Evolutionary conservation across 441 rosid genomes (phyloP), one percentile per base, ranked within the genome.

Genomic region (Raphanus hybrid): DNA sequence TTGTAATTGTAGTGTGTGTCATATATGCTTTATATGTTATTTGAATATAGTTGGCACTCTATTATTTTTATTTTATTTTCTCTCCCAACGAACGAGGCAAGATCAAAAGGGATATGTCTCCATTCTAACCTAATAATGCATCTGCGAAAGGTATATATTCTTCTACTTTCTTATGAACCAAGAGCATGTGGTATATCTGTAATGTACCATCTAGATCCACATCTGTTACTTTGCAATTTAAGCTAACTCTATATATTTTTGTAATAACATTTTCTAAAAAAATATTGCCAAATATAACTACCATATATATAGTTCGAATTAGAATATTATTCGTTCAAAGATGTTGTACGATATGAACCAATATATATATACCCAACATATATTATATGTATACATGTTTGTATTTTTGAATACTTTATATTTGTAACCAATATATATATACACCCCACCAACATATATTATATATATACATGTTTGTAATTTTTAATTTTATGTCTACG

Each of bases 221-320:
- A 69, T 74, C 82, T 74, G 75, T 64, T 69, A 60, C 81, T 69
- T 90, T 76, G 88, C 85, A 85, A 83, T 79, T 74, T 69, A 82
- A 85, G 70, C 2, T 65, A 71, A 65, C 68, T 66, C 27, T 61
- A 26, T 11, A 29, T 29, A 29, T 29, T 27, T 26, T 67, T 29
- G 12, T 11, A 15, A 8, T 7, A 23, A 15, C 16, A 55, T 20
- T n/a, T 37, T 63, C 14, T 52, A 14, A 12, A 63, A 16, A 5
- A 0, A 5, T 34, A 23, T 52, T 50, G 1, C 5, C 37, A 52
- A 64, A 39, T 52, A 63, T 34, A 64, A 35, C 26, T 64, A 64
- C 14, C 4, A 7, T 14, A 5, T 29, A 29, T 39, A 39, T 39
- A 8, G 43, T 39, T 39, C 43, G 11, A 39, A 39, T 39, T 39